Conservation (phyloP, 169 alveolate genomes). For the Cryptosporidium andersoni region DNA sequence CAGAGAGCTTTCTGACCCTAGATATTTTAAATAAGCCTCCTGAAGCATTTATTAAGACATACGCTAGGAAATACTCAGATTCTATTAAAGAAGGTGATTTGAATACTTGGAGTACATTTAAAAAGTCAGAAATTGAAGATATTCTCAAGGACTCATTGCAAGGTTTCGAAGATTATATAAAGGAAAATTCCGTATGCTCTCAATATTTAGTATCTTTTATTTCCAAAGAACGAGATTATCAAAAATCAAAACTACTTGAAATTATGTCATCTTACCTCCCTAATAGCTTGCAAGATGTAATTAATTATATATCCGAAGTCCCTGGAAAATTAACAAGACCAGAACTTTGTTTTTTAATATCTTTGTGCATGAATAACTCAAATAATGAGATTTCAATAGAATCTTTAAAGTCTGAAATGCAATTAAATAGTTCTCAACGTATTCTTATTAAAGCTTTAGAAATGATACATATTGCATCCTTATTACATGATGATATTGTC, state of each 20-base stretch:
- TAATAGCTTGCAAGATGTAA: neutral
- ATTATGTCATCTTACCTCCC: conserved; percentile 1
- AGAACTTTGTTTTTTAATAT: too few species aligned
- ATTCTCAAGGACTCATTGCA: conserved; percentile 5
- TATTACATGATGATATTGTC: conserved; percentile 17
- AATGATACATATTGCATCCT: conserved; percentile 12
- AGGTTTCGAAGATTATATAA: neutral
- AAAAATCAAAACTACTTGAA: neutral
- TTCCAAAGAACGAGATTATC: too few species aligned
- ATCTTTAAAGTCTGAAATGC: neutral
- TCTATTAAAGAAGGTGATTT: neutral
- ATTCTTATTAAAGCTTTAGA: conserved; percentile 19
- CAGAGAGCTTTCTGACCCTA: conserved; percentile 2
- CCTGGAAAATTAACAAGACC: conserved; percentile 2
- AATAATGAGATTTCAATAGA: too few species aligned
- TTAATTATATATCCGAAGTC: neutral
- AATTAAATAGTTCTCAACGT: neutral
- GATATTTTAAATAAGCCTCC: conserved; percentile 4
- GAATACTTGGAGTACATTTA: neutral
- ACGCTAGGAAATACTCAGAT: neutral
- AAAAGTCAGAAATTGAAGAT: neutral
- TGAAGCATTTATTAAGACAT: neutral
- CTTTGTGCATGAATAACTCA: too few species aligned
- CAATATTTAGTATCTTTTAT: too few species aligned
- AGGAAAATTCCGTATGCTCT: too few species aligned